These are phyloP conservation scores for Fusarium denticulatum DNA, from an alignment of 2,329 filamentous ascomycete genomes.

Conservation along the genomic window DNA sequence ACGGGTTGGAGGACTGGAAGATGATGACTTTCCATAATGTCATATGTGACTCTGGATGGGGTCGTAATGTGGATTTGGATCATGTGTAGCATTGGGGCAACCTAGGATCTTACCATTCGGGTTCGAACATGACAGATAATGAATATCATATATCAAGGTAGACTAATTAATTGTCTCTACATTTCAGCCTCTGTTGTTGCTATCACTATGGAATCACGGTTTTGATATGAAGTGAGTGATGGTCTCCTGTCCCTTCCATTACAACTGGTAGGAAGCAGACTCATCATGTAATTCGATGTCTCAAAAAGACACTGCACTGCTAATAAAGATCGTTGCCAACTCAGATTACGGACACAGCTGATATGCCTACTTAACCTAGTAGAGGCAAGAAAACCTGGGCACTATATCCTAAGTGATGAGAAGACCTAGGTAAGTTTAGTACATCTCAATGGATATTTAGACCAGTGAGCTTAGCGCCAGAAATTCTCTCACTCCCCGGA, in stretches of 20 bases:
- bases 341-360: not conserved
- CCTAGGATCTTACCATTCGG: not conserved
- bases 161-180: not conserved
- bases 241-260: not conserved
- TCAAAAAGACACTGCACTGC: not conserved
- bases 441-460: not conserved
- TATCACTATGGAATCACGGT: not conserved
- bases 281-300: not conserved
- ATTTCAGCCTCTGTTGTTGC: too few species aligned
- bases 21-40: conserved; percentile 56
- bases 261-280: not conserved
- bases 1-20: conserved; percentile 69
- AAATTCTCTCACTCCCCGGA: not conserved
- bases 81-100: conserved; percentile 4
- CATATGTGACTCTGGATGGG: too few species aligned
- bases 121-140: not conserved
- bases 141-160: not conserved
- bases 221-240: not conserved
- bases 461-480: not conserved
- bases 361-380: not conserved
- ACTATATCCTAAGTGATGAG: not conserved
- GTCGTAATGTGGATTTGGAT: not conserved
- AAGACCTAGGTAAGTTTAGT: not conserved
- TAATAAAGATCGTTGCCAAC: not conserved
- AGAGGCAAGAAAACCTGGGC: not conserved